Evolutionary conservation across 164 flowering plant genomes (phyloP).

Genomic region (Magnolia sinica): DNA sequence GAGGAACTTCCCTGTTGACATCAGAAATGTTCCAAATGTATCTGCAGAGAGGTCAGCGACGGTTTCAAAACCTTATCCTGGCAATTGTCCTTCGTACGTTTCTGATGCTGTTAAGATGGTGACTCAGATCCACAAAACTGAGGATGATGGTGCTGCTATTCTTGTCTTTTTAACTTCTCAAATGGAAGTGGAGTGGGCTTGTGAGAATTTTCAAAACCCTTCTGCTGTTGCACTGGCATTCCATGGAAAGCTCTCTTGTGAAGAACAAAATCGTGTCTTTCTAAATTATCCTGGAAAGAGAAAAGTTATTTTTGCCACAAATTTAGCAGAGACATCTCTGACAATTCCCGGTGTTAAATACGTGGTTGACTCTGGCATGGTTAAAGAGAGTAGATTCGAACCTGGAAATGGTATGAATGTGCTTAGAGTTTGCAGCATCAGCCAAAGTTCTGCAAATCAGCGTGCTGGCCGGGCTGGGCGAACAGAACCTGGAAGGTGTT

Average conservation of each 20-base stretch:
- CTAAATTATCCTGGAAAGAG: conserved; percentile 56
- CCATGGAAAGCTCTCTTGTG: conserved; percentile 85
- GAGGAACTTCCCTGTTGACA: conserved; percentile 83
- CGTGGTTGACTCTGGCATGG: conserved; percentile 90
- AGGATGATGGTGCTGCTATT: conserved; percentile 73
- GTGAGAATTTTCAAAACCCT: conserved; percentile 57
- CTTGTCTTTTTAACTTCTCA: conserved; percentile 94
- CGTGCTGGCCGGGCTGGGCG: conserved; percentile 98
- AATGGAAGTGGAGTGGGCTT: conserved; percentile 92
- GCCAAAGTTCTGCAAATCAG: conserved; percentile 91
- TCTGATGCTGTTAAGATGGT: conserved; percentile 62
- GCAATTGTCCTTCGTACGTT: conserved; percentile 51
- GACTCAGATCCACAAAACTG: conserved; percentile 51
- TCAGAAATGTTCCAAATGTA: conserved; percentile 49
- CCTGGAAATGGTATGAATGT: conserved; percentile 85
- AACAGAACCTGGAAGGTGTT: conserved; percentile 87
- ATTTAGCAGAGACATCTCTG: conserved; percentile 94
- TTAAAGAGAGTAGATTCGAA: conserved; percentile 80
- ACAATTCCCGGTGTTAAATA: conserved; percentile 92
- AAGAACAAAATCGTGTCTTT: conserved; percentile 73
- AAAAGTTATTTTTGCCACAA: conserved; percentile 88
- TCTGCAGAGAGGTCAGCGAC: conserved; percentile 20
- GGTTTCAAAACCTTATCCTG: conserved; percentile 10
- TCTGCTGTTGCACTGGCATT: conserved; percentile 70
- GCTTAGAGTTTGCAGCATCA: conserved; percentile 65